These are phyloP conservation scores for Ambrosia trifida DNA, from an alignment of 129 eudicot species.

Conservation along the genomic window DNA sequence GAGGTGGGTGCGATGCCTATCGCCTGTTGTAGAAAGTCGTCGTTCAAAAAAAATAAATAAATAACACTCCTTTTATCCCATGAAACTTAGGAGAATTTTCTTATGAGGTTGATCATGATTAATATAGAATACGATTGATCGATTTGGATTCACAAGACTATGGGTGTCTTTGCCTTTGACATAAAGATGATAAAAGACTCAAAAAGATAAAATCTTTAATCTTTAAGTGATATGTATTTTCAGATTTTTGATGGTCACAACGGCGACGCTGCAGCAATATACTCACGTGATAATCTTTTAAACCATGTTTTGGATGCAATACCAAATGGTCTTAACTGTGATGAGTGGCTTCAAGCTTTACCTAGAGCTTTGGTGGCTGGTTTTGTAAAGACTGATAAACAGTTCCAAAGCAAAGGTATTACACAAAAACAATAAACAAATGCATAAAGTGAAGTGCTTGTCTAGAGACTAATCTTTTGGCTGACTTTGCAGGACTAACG, in stretches of 20 bases:
- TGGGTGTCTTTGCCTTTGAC: not conserved
- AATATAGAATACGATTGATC: not conserved
- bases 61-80: not conserved
- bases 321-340: no score
- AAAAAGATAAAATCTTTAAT: not conserved
- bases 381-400: no score
- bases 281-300: constrained; percentile 60
- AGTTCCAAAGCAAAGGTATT: no score
- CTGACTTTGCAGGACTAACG: no score
- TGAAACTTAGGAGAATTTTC: not conserved
- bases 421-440: not conserved
- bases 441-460: constrained; percentile 37
- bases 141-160: not conserved
- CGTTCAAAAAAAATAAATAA: no score
- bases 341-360: no score
- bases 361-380: no score
- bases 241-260: constrained; percentile 93
- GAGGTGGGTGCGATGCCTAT: no score
- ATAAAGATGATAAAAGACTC: not conserved
- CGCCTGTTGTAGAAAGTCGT: no score
- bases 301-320: constrained; percentile 43
- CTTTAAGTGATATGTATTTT: not conserved
- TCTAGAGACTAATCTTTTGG: constrained; percentile 8
- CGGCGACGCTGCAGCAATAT: constrained; percentile 83
- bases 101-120: no score